Base-by-base conservation (phyloP, 768 basidiomycete species). In the Coprinopsis sp. region DNA sequence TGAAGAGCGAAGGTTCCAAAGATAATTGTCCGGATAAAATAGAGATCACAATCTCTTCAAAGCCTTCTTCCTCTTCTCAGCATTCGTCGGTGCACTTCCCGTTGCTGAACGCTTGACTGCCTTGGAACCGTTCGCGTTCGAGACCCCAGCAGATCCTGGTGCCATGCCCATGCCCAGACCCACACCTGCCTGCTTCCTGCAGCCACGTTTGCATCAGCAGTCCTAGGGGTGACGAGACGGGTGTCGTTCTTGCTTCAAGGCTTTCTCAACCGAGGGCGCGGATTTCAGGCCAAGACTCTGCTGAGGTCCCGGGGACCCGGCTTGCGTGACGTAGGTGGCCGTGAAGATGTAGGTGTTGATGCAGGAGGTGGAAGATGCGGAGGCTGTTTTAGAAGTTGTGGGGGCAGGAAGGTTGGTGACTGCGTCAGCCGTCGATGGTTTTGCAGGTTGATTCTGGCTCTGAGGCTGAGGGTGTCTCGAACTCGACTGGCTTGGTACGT, bases 51-150 rank as follows among this genome's bases (percentile, higher is more conserved):
- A 65, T 52, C 89, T 73, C 66, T 87, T 91, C 55, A 91, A 66
- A 3, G 89, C 90, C 72, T 91, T 91, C 76, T 91, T 91, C 63
- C 90, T 73, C 70, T 91, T 91, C 66, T 90, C 88, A 3, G 77
- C 79, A 2, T 80, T 80, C 2, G 72, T 74, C 4, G 67, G 60
- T 1, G 63, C 71, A 10, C 66, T 68, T 1, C 74, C 73, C 0
- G 81, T 75, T 1, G 84, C 79, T 13, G 81, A 72, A 40, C 87
- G 70, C 64, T 89, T 90, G 42, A 85, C 74, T 0, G 84, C 78
- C 61, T 87, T 90, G 7, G 76, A 68, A 3, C 65, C 67, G 11
- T 68, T 60, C 4, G 70, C 50, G 41, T 66, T 55, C 1, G 68
- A 58, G 11, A 65, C 51, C 2, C 60, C 58, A 27, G 60, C 55